Evolutionary conservation across 345 rosid genomes (phyloP), one percentile per base, ranked within the genome.

Genomic region (Tarenaya hassleriana): DNA sequence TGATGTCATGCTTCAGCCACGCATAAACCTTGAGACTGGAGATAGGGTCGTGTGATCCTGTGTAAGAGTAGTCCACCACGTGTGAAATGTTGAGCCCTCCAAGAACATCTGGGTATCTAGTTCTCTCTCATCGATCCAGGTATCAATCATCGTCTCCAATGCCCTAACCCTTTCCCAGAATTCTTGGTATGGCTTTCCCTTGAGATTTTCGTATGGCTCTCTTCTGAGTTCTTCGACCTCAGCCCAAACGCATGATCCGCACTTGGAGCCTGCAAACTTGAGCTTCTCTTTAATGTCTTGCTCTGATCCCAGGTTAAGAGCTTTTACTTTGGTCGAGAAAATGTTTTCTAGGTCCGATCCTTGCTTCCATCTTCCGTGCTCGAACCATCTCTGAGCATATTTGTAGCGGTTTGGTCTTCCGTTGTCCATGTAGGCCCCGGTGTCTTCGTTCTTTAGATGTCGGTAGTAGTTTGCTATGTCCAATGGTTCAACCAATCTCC

Each of bases 391-490:
- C 29, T 86, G 94, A 5, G 80, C 70, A 58, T 59, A 73, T 55
- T 27, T 74, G 61, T 79, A 86, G 29, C 94, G 71, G 11, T 31
- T 86, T 17, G 95, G 97, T 61, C 97, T 75, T 59, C 84, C 90
- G 33, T 41, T 73, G 0, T 0, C 13, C 79, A 79, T 65, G 29
- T 89, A 86, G 2, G 94, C 73, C 29, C 95, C 97, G 0, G 97
- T 81, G 71, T 81, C 90, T 72, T 81, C 94, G 32, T 89, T 79
- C 75, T 81, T 86, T 8, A 69, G 24, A 61, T 81, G 95, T n/a
- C 94, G 42, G 43, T 89, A 74, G 73, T 86, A 86, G 63, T 86
- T 86, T 20, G 94, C 73, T 2, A 89, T 74, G 39, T 89, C 97
- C 31, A 86, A 60, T 16, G 97, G 95, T 60, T 89, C 97, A 8